Conservation (phyloP, 257 asterid species). For the Rubia yunnanensis region DNA sequence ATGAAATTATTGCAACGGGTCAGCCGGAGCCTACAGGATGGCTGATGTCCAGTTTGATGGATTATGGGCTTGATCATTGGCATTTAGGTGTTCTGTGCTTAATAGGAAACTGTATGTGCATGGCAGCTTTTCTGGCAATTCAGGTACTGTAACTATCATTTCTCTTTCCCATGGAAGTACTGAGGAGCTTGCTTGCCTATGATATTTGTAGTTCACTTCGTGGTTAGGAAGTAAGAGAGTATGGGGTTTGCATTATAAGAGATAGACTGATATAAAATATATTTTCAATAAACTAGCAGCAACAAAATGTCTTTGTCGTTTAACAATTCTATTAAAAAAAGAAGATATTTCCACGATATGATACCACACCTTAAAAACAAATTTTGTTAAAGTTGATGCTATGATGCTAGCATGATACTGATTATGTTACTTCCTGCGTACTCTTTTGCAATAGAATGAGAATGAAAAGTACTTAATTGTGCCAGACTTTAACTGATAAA, state of each 20-base stretch:
- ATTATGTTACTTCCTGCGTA: not conserved
- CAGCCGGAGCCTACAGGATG: slow-evolving; percentile 83
- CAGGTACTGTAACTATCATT: slow-evolving; percentile 44
- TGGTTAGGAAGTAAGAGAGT: not conserved
- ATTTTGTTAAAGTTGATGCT: not conserved
- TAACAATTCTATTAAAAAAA: not conserved
- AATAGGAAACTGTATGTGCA: slow-evolving; percentile 88
- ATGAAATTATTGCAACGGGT: slow-evolving; percentile 72
- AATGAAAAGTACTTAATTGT: not conserved
- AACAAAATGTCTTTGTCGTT: not conserved
- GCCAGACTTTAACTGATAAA: not conserved
- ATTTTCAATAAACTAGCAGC: not conserved
- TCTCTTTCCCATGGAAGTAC: not conserved
- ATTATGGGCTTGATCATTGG: slow-evolving; percentile 69
- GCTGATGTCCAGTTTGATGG: slow-evolving; percentile 54
- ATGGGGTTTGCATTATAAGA: not conserved
- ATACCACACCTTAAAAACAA: not conserved
- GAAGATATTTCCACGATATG: not conserved
- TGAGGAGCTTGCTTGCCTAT: not conserved
- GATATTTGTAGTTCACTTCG: not conserved
- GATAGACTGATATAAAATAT: not conserved
- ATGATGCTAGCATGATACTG: not conserved
- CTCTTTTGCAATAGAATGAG: not conserved
- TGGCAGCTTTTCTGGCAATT: slow-evolving; percentile 80
- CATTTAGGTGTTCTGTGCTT: slow-evolving; percentile 85